These are phyloP conservation scores for Trichothecium sympodiale DNA, from an alignment of 2,329 filamentous ascomycete species.

Conservation along the genomic window DNA sequence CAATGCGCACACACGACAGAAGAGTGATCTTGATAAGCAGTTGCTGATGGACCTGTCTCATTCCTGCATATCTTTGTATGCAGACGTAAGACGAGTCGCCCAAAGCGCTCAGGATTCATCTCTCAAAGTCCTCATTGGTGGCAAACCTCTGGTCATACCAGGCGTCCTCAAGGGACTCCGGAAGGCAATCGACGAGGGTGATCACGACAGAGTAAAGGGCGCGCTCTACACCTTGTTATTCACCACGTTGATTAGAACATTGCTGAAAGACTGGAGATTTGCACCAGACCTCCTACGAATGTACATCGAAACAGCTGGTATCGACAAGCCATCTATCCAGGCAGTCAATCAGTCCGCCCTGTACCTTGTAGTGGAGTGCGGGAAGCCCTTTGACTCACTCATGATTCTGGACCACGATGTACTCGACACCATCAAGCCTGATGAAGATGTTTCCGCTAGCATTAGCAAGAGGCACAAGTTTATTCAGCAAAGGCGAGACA, in stretches of 20 bases:
- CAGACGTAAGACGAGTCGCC: conserved; percentile 88
- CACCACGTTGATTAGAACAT: conserved; percentile 77
- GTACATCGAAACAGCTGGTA: conserved; percentile 80
- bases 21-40: conserved; percentile 79
- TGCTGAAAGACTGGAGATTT: conserved; percentile 88
- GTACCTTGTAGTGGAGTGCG: conserved; percentile 85
- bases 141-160: conserved; percentile 79
- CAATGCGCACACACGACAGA: conserved; percentile 78
- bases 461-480: conserved; percentile 54
- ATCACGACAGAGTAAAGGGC: conserved; percentile 90
- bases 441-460: conserved; percentile 47
- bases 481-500: conserved; percentile 62
- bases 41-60: conserved; percentile 79
- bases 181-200: conserved; percentile 64
- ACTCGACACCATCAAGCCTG: conserved; percentile 61
- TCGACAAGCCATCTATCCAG: conserved; percentile 92
- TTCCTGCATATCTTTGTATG: conserved; percentile 83
- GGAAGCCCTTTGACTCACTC: conserved; percentile 76
- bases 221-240: conserved; percentile 85
- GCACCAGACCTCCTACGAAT: conserved; percentile 80
- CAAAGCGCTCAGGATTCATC: conserved; percentile 90
- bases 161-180: conserved; percentile 71
- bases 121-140: conserved; percentile 80
- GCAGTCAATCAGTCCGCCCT: conserved; percentile 71
- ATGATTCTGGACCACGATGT: conserved; percentile 66